These are phyloP conservation scores for Ajuga chamaepitys DNA, from an alignment of 257 asterid genomes.

Conservation along the genomic window DNA sequence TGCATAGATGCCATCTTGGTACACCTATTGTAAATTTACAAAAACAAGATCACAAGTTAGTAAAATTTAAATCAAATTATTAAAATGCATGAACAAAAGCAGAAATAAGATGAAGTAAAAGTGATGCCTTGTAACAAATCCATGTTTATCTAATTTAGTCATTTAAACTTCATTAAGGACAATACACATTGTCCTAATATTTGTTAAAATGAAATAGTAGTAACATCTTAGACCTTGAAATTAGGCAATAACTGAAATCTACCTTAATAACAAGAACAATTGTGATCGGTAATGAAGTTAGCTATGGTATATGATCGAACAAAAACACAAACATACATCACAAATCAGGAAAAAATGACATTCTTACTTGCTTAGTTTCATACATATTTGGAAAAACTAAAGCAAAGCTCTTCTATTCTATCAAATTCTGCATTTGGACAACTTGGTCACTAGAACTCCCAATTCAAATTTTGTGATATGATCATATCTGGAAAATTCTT, in stretches of 20 bases:
- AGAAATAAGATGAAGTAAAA: neutral
- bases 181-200: neutral
- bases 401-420: no score
- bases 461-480: no score
- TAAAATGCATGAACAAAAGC: neutral
- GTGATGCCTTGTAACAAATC: neutral
- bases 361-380: no score
- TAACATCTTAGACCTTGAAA: neutral
- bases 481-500: no score
- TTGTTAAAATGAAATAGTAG: neutral
- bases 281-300: neutral
- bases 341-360: no score
- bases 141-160: neutral
- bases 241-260: neutral
- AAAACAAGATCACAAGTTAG: neutral
- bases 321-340: no score
- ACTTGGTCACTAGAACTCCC: no score
- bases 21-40: neutral
- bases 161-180: neutral
- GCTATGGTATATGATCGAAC: neutral
- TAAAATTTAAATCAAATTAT: neutral
- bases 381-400: no score
- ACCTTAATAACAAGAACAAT: neutral
- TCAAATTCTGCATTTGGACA: no score
- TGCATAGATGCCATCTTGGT: slow-evolving; percentile 68